Conservation (phyloP, 2,329 filamentous ascomycete species). For the Dactylonectria macrodidyma region DNA sequence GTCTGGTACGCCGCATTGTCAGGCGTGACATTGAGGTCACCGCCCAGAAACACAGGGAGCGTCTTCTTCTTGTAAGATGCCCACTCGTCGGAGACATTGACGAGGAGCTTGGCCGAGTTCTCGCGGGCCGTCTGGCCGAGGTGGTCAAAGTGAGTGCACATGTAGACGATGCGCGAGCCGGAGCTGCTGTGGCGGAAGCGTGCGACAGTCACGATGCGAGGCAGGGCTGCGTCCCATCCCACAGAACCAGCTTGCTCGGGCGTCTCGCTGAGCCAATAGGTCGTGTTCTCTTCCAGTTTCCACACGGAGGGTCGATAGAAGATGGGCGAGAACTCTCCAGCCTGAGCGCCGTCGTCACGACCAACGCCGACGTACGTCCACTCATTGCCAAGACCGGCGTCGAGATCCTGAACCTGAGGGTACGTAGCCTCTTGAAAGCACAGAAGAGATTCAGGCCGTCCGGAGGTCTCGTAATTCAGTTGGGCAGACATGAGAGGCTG, state of each 20-base stretch:
- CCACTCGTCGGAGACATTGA: conserved; percentile 50
- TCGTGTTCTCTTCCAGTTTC: conserved; percentile 65
- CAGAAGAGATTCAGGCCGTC: conserved; percentile 65
- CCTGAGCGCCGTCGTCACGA: conserved; percentile 69
- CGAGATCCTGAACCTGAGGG: conserved; percentile 71
- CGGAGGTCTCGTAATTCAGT: conserved; percentile 64
- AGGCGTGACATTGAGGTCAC: conserved; percentile 52
- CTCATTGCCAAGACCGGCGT: conserved; percentile 54
- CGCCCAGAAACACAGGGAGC: conserved; percentile 51
- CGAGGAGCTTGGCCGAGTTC: conserved; percentile 58
- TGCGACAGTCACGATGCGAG: conserved; percentile 65
- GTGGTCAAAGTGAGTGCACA: conserved; percentile 70
- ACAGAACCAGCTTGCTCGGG: conserved; percentile 68
- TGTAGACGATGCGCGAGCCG: conserved; percentile 57
- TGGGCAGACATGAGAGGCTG: conserved; percentile 66
- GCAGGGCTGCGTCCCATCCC: conserved; percentile 67
- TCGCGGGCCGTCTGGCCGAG: conserved; percentile 57
- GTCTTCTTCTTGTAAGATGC: conserved; percentile 29
- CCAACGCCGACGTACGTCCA: conserved; percentile 72
- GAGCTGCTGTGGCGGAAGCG: conserved; percentile 59
- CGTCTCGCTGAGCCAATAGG: conserved; percentile 74
- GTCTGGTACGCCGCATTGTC: conserved; percentile 46
- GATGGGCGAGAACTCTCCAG: conserved; percentile 79
- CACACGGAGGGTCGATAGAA: conserved; percentile 71
- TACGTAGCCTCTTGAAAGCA: conserved; percentile 78